Evolutionary conservation across 2,329 filamentous ascomycete genomes (phyloP), one percentile per base, ranked within the genome.

Genomic region (Scytalidium sp.): DNA sequence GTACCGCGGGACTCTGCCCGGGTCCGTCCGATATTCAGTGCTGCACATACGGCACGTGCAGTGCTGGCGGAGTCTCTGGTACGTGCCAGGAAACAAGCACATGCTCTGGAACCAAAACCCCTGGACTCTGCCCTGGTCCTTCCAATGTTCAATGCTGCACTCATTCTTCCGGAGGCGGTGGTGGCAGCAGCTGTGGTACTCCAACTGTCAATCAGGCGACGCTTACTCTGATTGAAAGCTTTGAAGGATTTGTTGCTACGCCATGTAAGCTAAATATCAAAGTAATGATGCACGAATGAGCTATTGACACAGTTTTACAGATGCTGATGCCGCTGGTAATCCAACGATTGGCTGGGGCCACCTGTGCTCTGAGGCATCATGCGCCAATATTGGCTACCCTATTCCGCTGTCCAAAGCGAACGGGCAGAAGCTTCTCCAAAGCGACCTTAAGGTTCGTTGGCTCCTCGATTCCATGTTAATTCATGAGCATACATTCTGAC

Each of bases 301-400:
- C 7, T 7, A 7, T 13, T 27, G 13, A 27, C 25, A 27, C 25
- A 27, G 25, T 27, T 27, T 13, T 27, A 27, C 25, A 61, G 61
- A 62, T 49, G 57, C 48, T 5, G 75, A 78, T 51, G 70, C 74
- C 17, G 68, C 70, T 41, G 74, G 74, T 22, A 63, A 72, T 21
- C 72, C 74, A 0, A 79, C 74, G 3, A 70, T 79, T 0, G 76
- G 75, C 3, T 78, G 77, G 52, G 76, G 76, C 15, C 76, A 79
- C 56, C 64, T 75, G 9, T 79, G 75, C 62, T 51, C 59, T 27
- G 64, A 69, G 8, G 52, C 60, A 7, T 62, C 57, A 11, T 79
- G 75, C 61, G 56, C 67, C 1, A 75, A 79, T 27, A 68, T 79
- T 22, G 59, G 62, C 8, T 78, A 75, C 58, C 50, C 63, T 0